These are phyloP conservation scores for Apiotrichum domesticum DNA, from an alignment of 1,284 basidiomycete genomes.

Conservation along the genomic window DNA sequence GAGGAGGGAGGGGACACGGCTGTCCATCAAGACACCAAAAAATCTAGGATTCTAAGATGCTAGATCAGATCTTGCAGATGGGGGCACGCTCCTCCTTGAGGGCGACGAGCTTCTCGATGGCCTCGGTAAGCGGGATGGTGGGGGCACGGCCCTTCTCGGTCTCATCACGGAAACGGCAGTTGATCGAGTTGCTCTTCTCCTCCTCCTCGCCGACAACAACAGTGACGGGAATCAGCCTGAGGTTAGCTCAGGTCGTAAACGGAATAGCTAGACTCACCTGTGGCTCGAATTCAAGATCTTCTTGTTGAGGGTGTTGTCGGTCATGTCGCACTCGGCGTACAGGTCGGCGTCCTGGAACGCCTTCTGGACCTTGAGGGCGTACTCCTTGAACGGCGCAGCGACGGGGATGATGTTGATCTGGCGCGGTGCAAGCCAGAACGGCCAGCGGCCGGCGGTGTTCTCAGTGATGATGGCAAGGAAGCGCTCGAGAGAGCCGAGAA, in stretches of 20 bases:
- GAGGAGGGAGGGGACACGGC: no score
- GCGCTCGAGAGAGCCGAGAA: conserved; percentile 87
- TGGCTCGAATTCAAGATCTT: conserved; percentile 81
- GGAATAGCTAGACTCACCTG: conserved; percentile 37
- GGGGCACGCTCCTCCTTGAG: conserved; percentile 32
- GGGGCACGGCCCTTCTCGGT: conserved; percentile 47
- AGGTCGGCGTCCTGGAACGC: conserved; percentile 66
- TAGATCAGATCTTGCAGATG: conserved; percentile 21
- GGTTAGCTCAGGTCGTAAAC: no score
- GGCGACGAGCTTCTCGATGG: conserved; percentile 33
- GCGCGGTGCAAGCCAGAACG: conserved; percentile 95
- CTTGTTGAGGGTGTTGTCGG: conserved; percentile 88
- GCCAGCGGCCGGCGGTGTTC: conserved; percentile 98
- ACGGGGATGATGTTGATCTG: conserved; percentile 94
- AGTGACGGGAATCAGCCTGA: conserved; percentile 89
- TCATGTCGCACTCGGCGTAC: conserved; percentile 87
- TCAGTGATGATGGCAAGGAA: conserved; percentile 98
- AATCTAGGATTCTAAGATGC: no score
- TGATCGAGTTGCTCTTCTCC: conserved; percentile 75
- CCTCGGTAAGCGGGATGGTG: conserved; percentile 40
- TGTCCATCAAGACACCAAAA: no score
- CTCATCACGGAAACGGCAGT: conserved; percentile 90
- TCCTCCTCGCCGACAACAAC: conserved; percentile 93
- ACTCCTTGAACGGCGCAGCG: conserved; percentile 67
- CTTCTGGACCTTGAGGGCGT: conserved; percentile 41